Evolutionary conservation across 2,329 filamentous ascomycete species (phyloP), one percentile per base, ranked within the genome.

Genomic region (Fonsecaea nubica): DNA sequence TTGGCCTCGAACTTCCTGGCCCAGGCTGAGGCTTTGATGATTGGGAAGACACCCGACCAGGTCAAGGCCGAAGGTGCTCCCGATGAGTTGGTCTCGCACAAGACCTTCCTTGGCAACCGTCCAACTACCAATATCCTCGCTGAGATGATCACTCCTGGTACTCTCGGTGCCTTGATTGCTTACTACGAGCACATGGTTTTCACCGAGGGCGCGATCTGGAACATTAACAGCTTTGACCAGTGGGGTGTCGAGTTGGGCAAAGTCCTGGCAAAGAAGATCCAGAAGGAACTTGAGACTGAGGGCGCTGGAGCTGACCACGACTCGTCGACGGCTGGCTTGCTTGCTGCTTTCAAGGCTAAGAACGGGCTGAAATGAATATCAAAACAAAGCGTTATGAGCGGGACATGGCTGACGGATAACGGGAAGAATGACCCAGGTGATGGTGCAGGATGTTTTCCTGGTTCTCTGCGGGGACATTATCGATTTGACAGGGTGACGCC

Each of bases 181-280:
- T 99, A 98, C 87, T 99, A 99, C 82, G 95, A 99, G 86, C 95
- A 99, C 83, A 83, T 98, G 69, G 98, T 95, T 64, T 99, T 99
- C 81, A 96, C 92, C 42, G 95, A 99, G 83, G 95, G 95, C 75
- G 94, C 93, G 60, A 86, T 99, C 78, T 99, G 95, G 95, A 96
- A 98, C 83, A 97, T 99, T 85, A 99, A 99, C 88, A 93, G 90
- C 76, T 99, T 98, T 78, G 95, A 99, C 83, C 95, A 99, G 85
- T 99, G 95, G 95, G 95, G 95, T 82, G 95, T 99, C 53, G 95
- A 99, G 86, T 85, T 99, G 69, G 95, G 95, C 80, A 99, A 99
- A 90, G 89, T 90, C 48, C 84, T 99, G 72, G 95, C 95, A 69
- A 98, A 94, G 89, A 93, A 92, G 83, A 93, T 93, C 71, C 89